phyloP scores from a whole-genome alignment of 2,329 filamentous ascomycete genomes.

The Aspergillus viridinutans region DNA sequence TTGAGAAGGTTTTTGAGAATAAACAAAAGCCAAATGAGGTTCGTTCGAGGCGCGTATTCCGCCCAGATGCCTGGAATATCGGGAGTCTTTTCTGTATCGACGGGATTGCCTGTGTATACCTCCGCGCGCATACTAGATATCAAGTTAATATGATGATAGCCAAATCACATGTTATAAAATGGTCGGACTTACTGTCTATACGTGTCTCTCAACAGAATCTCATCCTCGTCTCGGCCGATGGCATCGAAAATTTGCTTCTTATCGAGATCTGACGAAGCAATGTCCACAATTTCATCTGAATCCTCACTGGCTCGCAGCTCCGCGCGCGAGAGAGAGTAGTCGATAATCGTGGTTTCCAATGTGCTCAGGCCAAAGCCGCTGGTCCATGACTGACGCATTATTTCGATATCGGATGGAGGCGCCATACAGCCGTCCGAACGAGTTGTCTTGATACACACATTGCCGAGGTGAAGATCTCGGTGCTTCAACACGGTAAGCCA shows the following conservation, averaged over 20 bases:
- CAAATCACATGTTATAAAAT: not conserved
- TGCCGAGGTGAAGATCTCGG: constrained; percentile 63
- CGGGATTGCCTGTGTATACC: constrained; percentile 43
- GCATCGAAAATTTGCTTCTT: constrained; percentile 43
- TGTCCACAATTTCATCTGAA: constrained; percentile 20
- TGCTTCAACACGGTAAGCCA: constrained; percentile 39
- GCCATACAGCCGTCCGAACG: constrained; percentile 29
- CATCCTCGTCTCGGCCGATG: constrained; percentile 39
- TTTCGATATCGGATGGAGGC: constrained; percentile 28
- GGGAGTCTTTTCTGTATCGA: constrained; percentile 32
- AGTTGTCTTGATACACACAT: constrained; percentile 54
- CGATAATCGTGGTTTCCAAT: constrained; percentile 61
- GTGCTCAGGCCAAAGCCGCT: constrained; percentile 50
- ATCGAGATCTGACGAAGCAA: constrained; percentile 41
- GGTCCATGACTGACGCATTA: constrained; percentile 27
- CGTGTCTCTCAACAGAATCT: constrained; percentile 37
- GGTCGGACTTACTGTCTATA: constrained; percentile 37
- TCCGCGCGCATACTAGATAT: constrained; percentile 35
- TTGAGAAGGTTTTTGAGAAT: constrained; percentile 54
- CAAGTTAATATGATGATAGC: not conserved
- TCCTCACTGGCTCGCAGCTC: constrained; percentile 37
- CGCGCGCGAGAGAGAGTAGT: constrained; percentile 64
- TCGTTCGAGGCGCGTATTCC: constrained; percentile 56
- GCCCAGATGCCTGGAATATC: constrained; percentile 46
- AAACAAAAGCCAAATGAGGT: constrained; percentile 61